These are phyloP conservation scores for Cryomyces minteri DNA, from an alignment of 495 filamentous ascomycete genomes.

Conservation along the genomic window DNA sequence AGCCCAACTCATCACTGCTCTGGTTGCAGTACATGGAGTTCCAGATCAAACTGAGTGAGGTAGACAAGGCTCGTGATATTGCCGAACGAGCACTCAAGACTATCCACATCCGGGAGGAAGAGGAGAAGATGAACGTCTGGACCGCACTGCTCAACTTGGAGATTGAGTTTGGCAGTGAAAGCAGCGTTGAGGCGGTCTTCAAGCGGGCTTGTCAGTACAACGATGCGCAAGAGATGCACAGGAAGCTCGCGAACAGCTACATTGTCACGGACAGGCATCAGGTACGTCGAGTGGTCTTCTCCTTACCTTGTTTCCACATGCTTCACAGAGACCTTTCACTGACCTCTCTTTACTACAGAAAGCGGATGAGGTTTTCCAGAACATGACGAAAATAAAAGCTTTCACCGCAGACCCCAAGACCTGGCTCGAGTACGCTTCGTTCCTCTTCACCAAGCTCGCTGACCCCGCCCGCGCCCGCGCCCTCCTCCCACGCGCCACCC, in stretches of 20 bases:
- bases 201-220: slow-evolving; percentile 88
- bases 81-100: slow-evolving; percentile 77
- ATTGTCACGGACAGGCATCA: slow-evolving; percentile 71
- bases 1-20: slow-evolving; percentile 71
- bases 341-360: slow-evolving; percentile 31
- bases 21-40: slow-evolving; percentile 97
- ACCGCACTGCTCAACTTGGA: slow-evolving; percentile 86
- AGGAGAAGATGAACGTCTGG: slow-evolving; percentile 90
- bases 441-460: slow-evolving; percentile 54
- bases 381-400: slow-evolving; percentile 64
- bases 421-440: slow-evolving; percentile 89
- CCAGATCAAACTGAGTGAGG: slow-evolving; percentile 77
- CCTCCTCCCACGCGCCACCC: slow-evolving; percentile 69
- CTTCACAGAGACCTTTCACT: slow-evolving; percentile 19
- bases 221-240: slow-evolving; percentile 76
- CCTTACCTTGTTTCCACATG: slow-evolving; percentile 1
- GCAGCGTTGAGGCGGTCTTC: slow-evolving; percentile 73
- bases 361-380: slow-evolving; percentile 77
- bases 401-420: slow-evolving; percentile 55
- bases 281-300: slow-evolving; percentile 22
- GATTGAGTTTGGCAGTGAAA: slow-evolving; percentile 72
- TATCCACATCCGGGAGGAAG: slow-evolving; percentile 71
- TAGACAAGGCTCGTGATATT: slow-evolving; percentile 67
- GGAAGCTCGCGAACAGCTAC: slow-evolving; percentile 80
- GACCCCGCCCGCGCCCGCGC: slow-evolving; percentile 57